Percentiles rank a stretch among this genome's conserved stretches.
These are phyloP conservation scores for Penicillium sp. DNA, from an alignment of 2,329 filamentous ascomycete genomes.

Conservation along the genomic window DNA sequence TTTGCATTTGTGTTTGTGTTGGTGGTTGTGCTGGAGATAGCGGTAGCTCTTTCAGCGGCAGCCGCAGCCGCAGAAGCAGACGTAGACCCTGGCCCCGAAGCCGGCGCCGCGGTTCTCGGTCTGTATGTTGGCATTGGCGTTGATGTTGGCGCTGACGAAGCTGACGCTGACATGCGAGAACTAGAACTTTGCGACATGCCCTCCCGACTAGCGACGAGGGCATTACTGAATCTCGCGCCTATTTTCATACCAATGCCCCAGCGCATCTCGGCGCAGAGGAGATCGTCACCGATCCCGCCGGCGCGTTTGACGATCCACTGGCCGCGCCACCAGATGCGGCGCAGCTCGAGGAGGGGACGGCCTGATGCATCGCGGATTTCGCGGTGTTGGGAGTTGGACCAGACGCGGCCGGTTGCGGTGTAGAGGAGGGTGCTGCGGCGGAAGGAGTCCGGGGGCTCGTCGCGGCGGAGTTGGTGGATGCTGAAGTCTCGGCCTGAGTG, in stretches of 20 bases:
- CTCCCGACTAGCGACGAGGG: slow-evolving; percentile 6
- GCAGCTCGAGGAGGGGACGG: slow-evolving; percentile 18
- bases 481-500: slow-evolving; percentile 16
- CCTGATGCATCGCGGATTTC: slow-evolving; percentile 18
- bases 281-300: slow-evolving; percentile 14
- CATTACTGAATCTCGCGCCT: slow-evolving; percentile 20
- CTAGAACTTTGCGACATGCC: no score
- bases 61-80: background rate
- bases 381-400: slow-evolving; percentile 22
- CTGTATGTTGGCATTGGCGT: no score
- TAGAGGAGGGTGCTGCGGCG: slow-evolving; percentile 19
- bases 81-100: background rate
- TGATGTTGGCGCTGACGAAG: no score
- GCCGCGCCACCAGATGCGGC: slow-evolving; percentile 22
- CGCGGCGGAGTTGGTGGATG: slow-evolving; percentile 18
- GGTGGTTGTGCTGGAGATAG: no score
- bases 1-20: no score
- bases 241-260: slow-evolving; percentile 20
- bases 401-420: slow-evolving; percentile 21
- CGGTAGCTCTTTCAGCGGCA: background rate
- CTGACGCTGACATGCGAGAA: no score
- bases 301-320: slow-evolving; percentile 20
- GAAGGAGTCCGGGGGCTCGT: slow-evolving; percentile 22
- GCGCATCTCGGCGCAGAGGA: slow-evolving; percentile 17
- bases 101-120: background rate